These are phyloP conservation scores for Epichloe amarillans DNA, from an alignment of 2,329 filamentous ascomycete species.

Conservation along the genomic window DNA sequence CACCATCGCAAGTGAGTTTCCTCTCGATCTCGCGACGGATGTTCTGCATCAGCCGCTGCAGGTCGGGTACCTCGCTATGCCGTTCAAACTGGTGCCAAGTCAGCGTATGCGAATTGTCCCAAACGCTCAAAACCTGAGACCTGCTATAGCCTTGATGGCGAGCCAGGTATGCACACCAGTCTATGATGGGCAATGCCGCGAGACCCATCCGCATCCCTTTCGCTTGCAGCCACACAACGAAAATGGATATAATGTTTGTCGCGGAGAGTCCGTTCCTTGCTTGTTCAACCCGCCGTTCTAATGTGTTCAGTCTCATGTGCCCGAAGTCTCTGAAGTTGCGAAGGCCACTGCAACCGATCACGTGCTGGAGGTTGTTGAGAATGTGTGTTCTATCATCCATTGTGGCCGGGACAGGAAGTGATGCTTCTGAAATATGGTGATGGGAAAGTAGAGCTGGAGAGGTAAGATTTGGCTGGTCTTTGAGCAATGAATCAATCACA, in stretches of 20 bases:
- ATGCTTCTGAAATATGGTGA: background rate
- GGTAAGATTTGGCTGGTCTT: background rate
- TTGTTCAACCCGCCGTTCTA: constrained; percentile 11
- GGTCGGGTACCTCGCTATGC: background rate
- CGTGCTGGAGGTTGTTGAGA: constrained; percentile 10
- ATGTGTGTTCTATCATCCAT: constrained; percentile 11
- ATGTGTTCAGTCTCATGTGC: constrained; percentile 12
- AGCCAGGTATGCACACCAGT: constrained; percentile 1
- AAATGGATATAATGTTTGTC: constrained; percentile 13
- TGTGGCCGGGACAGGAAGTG: background rate
- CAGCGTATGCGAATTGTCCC: background rate
- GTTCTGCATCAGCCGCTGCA: background rate
- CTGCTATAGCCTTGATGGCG: background rate
- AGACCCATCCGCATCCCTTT: background rate
- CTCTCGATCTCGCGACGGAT: background rate
- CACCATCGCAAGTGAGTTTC: background rate
- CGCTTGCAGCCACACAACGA: constrained; percentile 16
- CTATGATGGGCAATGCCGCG: background rate
- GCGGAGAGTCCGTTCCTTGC: constrained; percentile 5
- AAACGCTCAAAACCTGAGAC: background rate
- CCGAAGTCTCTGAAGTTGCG: constrained; percentile 11
- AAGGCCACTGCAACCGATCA: constrained; percentile 13
- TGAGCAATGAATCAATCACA: background rate
- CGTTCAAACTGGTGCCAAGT: background rate
- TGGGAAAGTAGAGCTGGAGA: background rate